Percentiles rank a stretch among this genome's conserved stretches.
Evolutionary conservation across 192 early-diverging fungal genomes (phyloP).

Genomic region (Podila minutissima): DNA sequence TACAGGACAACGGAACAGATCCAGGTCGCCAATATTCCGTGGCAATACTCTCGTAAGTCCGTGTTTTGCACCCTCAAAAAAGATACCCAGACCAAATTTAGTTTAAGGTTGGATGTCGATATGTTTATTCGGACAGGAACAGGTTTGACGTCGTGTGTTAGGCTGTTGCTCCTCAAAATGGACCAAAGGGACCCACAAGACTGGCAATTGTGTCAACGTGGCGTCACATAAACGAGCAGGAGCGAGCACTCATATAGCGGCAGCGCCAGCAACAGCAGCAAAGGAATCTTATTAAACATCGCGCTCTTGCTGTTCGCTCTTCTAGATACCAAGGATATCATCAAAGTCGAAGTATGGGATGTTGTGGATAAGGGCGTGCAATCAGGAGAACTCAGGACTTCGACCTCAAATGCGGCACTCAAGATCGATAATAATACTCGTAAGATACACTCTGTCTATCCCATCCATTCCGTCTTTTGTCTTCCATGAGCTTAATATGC

Average conservation of each 20-base stretch:
- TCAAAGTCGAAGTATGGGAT: constrained; percentile 72
- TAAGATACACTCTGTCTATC: constrained; percentile 9
- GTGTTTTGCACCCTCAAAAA: not conserved
- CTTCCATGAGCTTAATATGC: not conserved
- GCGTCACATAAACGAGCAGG: too few relatives aligned
- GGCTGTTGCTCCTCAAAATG: too few relatives aligned
- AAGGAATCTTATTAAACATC: not conserved
- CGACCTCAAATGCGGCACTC: constrained; percentile 11
- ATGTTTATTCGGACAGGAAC: not conserved
- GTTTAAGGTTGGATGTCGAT: not conserved
- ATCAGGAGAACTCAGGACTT: constrained; percentile 14
- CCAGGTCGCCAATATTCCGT: constrained; percentile 69
- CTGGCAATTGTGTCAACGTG: too few relatives aligned
- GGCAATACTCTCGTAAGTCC: constrained; percentile 62
- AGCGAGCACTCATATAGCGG: too few relatives aligned
- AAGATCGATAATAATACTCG: constrained; percentile 50
- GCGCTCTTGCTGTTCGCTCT: not conserved
- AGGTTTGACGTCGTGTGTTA: too few relatives aligned
- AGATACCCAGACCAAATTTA: not conserved
- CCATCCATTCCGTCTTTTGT: not conserved
- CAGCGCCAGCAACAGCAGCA: too few relatives aligned
- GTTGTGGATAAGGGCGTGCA: constrained; percentile 65
- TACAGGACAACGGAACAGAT: constrained; percentile 68
- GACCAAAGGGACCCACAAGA: too few relatives aligned
- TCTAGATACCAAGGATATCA: constrained; percentile 63